These are phyloP conservation scores for California macrophylla DNA, from an alignment of 441 rosid species.

Conservation along the genomic window DNA sequence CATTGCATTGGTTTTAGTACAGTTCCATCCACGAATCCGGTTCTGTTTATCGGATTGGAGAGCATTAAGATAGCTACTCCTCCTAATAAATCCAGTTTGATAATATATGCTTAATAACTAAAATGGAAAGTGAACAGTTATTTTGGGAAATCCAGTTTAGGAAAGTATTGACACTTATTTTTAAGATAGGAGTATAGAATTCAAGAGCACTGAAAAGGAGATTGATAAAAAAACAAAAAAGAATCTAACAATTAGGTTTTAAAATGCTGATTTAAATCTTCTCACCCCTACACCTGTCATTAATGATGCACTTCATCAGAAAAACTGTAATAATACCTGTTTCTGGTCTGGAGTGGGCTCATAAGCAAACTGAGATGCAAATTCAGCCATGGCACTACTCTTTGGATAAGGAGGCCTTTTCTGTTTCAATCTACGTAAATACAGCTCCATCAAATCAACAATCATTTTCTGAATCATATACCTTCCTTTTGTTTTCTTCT, in stretches of 20 bases:
- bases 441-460: slow-evolving; percentile 92
- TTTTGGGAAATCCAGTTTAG: neutral
- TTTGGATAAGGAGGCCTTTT: slow-evolving; percentile 73
- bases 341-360: slow-evolving; percentile 85
- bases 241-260: neutral
- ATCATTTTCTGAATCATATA: slow-evolving; percentile 97
- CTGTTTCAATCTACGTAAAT: slow-evolving; percentile 82
- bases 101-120: neutral
- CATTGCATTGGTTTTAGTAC: neutral
- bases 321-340: slow-evolving; percentile 36
- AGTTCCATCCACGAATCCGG: neutral
- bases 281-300: neutral
- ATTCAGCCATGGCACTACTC: slow-evolving; percentile 52
- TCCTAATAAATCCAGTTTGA: neutral
- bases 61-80: neutral
- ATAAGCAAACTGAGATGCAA: slow-evolving; percentile 62
- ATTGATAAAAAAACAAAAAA: neutral
- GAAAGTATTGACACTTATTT: neutral
- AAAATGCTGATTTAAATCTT: neutral
- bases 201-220: neutral
- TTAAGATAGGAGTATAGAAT: neutral
- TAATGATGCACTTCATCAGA: slow-evolving; percentile 4
- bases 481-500: slow-evolving; percentile 86
- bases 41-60: neutral
- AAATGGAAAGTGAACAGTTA: neutral